A percentile compares a stretch with the other conserved stretches of the same genome.
Evolutionary conservation across 148 eudicot genomes (phyloP).

Genomic region (Oxyria digyna): DNA sequence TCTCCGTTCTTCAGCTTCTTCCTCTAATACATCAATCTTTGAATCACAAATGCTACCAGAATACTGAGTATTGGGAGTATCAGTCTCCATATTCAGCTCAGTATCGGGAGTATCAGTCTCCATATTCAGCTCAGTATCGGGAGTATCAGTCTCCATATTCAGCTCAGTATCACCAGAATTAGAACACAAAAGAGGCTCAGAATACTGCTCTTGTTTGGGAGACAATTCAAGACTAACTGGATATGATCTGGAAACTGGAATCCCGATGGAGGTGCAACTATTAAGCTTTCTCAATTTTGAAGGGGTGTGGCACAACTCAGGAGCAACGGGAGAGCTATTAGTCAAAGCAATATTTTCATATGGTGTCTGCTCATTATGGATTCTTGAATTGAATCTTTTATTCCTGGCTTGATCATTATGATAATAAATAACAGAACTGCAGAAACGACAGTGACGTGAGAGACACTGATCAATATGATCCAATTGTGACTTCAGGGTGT

Average conservation of each 20-base stretch:
- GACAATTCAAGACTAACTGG: conserved; percentile 17
- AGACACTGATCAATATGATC: conserved; percentile 43
- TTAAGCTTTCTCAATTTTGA: conserved; percentile 31
- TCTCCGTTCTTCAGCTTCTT: conserved; percentile 12
- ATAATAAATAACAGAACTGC: conserved; percentile 27
- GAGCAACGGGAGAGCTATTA: neutral
- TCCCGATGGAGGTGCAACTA: conserved; percentile 10
- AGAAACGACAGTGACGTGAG: conserved; percentile 24
- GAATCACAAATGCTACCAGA: conserved; percentile 9
- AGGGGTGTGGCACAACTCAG: conserved; percentile 16
- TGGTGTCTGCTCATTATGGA: neutral
- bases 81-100: no score
- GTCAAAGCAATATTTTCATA: conserved; percentile 8
- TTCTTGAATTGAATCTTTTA: conserved; percentile 8
- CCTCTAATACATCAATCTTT: conserved; percentile 14
- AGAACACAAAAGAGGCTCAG: conserved; percentile 13
- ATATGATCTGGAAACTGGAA: conserved; percentile 12
- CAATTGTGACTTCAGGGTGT: conserved; percentile 16
- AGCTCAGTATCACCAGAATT: conserved; percentile 12
- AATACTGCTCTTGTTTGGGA: conserved; percentile 12
- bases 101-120: no score
- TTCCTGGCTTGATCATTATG: conserved; percentile 10
- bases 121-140: no score
- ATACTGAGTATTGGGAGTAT: conserved; percentile 8
- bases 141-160: conserved; percentile 9